phyloP scores from a whole-genome alignment of 345 rosid genomes.

The Moringa oleifera region DNA sequence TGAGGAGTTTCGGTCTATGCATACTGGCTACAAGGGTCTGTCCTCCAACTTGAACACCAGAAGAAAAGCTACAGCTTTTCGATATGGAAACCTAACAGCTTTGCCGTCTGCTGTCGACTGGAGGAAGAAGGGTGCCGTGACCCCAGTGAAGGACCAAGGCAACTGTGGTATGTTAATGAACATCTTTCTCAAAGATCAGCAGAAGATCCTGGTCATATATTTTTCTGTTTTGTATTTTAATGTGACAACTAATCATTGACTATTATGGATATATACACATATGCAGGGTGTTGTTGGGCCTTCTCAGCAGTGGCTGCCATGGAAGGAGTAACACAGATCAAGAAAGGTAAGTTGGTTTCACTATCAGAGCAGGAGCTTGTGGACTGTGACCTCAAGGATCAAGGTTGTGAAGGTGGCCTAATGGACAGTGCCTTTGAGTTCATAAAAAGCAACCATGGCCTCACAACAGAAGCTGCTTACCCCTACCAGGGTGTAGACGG shows the following conservation, averaged over 20 bases:
- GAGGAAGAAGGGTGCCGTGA: conserved; percentile 39
- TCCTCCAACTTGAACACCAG: neutral
- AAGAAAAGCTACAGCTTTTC: conserved; percentile 16
- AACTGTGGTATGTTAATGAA: conserved; percentile 30
- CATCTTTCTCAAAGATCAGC: too few relatives aligned
- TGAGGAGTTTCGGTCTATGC: conserved; percentile 34
- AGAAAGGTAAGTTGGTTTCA: conserved; percentile 41
- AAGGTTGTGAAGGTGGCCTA: conserved; percentile 48
- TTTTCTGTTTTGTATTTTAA: too few relatives aligned
- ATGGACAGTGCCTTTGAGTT: conserved; percentile 57
- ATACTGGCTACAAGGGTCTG: conserved; percentile 29
- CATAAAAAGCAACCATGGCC: conserved; percentile 36
- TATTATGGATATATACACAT: neutral
- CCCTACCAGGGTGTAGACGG: conserved; percentile 39
- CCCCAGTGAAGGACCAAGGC: conserved; percentile 35
- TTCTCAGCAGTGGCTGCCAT: conserved; percentile 63
- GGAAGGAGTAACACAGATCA: conserved; percentile 53
- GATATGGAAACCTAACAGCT: conserved; percentile 22
- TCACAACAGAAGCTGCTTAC: conserved; percentile 42
- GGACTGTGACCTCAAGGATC: conserved; percentile 35
- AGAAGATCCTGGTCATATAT: too few relatives aligned
- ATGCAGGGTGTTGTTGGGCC: conserved; percentile 66
- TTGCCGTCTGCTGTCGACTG: conserved; percentile 30
- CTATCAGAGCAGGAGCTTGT: conserved; percentile 67
- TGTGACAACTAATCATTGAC: neutral